Conservation (phyloP, 2,329 filamentous ascomycete species). For the Ophiostoma populinum region DNA sequence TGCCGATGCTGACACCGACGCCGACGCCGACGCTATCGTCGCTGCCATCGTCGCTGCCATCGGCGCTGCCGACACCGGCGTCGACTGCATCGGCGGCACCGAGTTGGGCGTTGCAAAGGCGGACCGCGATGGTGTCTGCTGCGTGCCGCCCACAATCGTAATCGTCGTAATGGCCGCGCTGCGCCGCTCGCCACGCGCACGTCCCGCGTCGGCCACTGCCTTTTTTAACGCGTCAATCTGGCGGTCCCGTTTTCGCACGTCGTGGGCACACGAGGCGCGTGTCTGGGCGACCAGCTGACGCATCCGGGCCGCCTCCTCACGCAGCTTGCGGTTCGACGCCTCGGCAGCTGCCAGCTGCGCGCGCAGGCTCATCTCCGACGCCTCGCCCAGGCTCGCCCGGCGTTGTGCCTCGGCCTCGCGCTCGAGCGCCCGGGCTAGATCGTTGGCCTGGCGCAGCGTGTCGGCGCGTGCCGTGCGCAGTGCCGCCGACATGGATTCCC, state of each 20-base stretch:
- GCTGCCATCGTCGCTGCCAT: neutral
- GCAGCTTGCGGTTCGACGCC: conserved; percentile 53
- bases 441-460: conserved; percentile 52
- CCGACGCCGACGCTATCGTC: too few species aligned
- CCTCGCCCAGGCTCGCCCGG: conserved; percentile 40
- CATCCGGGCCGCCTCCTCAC: conserved; percentile 66
- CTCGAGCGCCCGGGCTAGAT: conserved; percentile 42
- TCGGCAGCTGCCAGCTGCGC: conserved; percentile 59
- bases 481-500: conserved; percentile 64
- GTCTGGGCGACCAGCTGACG: conserved; percentile 70
- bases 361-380: conserved; percentile 53
- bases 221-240: conserved; percentile 81
- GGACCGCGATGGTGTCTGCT: conserved; percentile 20
- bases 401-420: conserved; percentile 37
- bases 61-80: neutral
- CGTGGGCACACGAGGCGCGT: conserved; percentile 71
- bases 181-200: conserved; percentile 38
- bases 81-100: neutral
- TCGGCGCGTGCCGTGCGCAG: conserved; percentile 63
- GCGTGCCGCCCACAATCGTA: conserved; percentile 38
- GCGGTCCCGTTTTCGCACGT: conserved; percentile 76
- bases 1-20: neutral
- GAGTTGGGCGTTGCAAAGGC: neutral
- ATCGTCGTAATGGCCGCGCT: conserved; percentile 39
- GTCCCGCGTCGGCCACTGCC: conserved; percentile 57